These are phyloP conservation scores for Blastocrithidia nonstop DNA, from an alignment of 208 protist species.

Conservation along the genomic window DNA sequence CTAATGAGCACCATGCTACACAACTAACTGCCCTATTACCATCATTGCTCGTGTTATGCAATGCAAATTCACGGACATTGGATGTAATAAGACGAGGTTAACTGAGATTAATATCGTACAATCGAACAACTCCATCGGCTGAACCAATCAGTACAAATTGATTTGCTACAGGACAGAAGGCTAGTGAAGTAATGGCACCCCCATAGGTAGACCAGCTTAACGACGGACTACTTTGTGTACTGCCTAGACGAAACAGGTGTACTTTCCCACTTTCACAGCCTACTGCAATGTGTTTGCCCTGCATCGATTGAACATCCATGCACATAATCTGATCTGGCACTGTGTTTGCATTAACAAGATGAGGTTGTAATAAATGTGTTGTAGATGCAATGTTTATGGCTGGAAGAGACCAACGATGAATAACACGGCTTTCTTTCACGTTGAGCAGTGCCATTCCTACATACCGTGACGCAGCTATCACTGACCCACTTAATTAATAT, in stretches of 20 bases:
- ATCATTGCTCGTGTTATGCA: too few relatives aligned
- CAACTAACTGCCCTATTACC: constrained; percentile 45
- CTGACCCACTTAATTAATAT: too few relatives aligned
- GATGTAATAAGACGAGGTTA: constrained; percentile 54
- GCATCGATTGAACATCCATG: constrained; percentile 51
- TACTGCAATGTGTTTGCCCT: constrained; percentile 49
- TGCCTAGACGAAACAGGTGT: constrained; percentile 59
- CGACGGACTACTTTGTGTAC: constrained; percentile 23
- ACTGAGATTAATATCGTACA: constrained; percentile 77
- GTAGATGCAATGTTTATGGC: too few relatives aligned
- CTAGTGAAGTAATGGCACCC: constrained; percentile 54
- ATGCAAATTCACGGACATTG: constrained; percentile 41
- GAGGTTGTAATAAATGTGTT: too few relatives aligned
- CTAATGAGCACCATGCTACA: constrained; percentile 68
- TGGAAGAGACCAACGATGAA: constrained; percentile 51
- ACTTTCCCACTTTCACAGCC: constrained; percentile 73
- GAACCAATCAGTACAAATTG: constrained; percentile 63
- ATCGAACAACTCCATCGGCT: constrained; percentile 77
- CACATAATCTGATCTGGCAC: too few relatives aligned
- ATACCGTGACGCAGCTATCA: constrained; percentile 33
- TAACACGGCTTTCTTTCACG: constrained; percentile 53
- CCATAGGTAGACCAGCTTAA: constrained; percentile 59
- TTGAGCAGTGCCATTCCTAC: constrained; percentile 40
- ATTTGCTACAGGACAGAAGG: constrained; percentile 56
- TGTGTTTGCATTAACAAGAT: too few relatives aligned